Base-by-base conservation (phyloP, 164 flowering plant genomes). In the Echeveria elegans region DNA sequence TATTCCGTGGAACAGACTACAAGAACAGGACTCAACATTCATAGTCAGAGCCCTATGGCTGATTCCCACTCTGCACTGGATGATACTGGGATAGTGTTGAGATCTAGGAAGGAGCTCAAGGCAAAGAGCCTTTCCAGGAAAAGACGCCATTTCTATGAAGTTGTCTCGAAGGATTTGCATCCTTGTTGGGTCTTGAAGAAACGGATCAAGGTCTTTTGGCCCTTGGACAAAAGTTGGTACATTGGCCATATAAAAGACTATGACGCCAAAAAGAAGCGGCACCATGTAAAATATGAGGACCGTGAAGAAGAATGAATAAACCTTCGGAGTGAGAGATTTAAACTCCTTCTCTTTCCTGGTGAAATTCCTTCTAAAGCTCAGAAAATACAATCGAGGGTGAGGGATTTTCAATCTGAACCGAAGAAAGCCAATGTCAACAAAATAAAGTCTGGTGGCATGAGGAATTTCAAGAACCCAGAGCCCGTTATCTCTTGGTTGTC, bases 281-380 rank as follows among this genome's bases (percentile, higher is more conserved):
- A 95, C 76, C 93, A 88, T 77, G 79, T 95, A 14, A 92, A 91
- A 56, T 92, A 95, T 79, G 99, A 95, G 78, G 97, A 92, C 62
- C 82, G 96, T 31, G 99, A 95, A 71, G 97, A 92, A 69, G 97
- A 95, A 76, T 92, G 97, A 97, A 82, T 95, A 50, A 62, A 84
- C 73, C 89, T 95, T 52, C 79, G 78, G 66, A 75, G 77, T 65
- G 99, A 95, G 77, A 85, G 87, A 70, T 88, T 95, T 67, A 88
- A 92, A 76, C 92, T 95, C 52, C 74, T 95, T 78, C 76, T 95
- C 38, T 77, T 85, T 3, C 92, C 88, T 11, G 73, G 82, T 78
- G 99, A 94, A 82, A 85, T 82, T 74, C 91, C 91, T 72, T 79
- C 77, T 30, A 87, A 72, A 66, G 21, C 65, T 62, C 72, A 43